Base-by-base conservation (phyloP, 805 yeast species). In the Candida maesae region DNA sequence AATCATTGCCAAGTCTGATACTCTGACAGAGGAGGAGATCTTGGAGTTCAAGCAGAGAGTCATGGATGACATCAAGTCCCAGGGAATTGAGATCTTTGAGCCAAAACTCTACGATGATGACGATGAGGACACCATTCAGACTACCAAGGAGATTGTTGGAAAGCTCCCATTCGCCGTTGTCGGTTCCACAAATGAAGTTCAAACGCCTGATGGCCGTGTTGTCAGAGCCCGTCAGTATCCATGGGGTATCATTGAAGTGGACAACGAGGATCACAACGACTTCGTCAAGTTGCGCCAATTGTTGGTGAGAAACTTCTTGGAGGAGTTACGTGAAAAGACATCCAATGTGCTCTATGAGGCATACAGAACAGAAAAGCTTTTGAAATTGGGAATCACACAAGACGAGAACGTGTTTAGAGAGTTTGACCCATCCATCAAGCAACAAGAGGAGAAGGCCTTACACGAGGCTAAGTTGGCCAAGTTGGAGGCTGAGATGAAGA, bases 201-300 rank as follows among this genome's bases (percentile, higher is more conserved):
- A 80, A 53, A 67, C 73, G 31, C 61, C 73, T 32, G 93, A 85
- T 58, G 96, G 96, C 31, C 76, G 86, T 61, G 47, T 59, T 17
- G 95, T 90, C 33, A 80, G 97, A 64, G 97, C 96, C 52, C 84
- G 99, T 67, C 70, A 77, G 47, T 91, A 91, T 63, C 97, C 98
- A 47, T 93, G 99, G 99, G 98, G 98, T 52, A 73, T 84, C 17
- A 84, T 93, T 56, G 97, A 93, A 67, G 90, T 93, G 53, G 97
- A 89, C 63, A 91, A 93, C 63, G 93, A 87, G 67, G 79, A 80
- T 42, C 97, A 93, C 63, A 84, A 89, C 63, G 99, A 91, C 66
- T 93, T 91, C 63, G 80, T 84, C 51, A 81, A 80, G 64, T 76
- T 91, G 63, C 84, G 97, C 55, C 95, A 89, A 63, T 73, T 93